Evolutionary conservation across 1,284 basidiomycete genomes (phyloP).

Genomic region (Sporisorium sorghi): DNA sequence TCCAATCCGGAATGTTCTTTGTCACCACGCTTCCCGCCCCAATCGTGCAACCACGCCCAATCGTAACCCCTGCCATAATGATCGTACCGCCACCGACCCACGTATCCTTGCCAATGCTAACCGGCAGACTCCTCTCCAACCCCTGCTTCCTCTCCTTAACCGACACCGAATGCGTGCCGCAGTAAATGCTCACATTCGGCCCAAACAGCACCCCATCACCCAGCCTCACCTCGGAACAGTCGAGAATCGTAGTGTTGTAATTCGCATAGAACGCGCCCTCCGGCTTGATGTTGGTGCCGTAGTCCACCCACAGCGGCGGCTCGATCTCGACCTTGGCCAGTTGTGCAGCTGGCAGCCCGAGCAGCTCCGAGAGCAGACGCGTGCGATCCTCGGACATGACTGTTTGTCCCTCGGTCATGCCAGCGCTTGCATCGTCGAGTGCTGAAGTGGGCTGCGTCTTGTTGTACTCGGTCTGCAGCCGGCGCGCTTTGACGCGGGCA

Average conservation of each 20-base stretch:
- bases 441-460: conserved; percentile 36
- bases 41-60: conserved; percentile 72
- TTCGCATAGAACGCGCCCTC: conserved; percentile 62
- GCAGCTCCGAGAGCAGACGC: conserved; percentile 30
- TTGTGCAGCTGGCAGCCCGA: conserved; percentile 12
- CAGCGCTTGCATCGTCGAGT: conserved; percentile 16
- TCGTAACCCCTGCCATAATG: conserved; percentile 71
- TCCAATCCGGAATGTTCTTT: conserved; percentile 70
- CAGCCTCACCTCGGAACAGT: conserved; percentile 53
- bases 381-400: conserved; percentile 40
- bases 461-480: conserved; percentile 46
- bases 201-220: conserved; percentile 60
- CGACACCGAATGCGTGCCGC: conserved; percentile 54
- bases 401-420: conserved; percentile 26
- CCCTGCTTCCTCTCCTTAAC: conserved; percentile 55
- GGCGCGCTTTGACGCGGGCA: conserved; percentile 36
- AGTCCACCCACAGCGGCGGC: conserved; percentile 54
- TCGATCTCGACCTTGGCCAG: conserved; percentile 35
- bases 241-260: conserved; percentile 58
- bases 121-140: conserved; percentile 54
- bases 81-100: conserved; percentile 71
- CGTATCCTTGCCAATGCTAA: conserved; percentile 52
- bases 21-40: conserved; percentile 73
- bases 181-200: conserved; percentile 60
- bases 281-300: conserved; percentile 61